These are phyloP conservation scores for Diaporthe destruens DNA, from an alignment of 2,329 filamentous ascomycete species.

Conservation along the genomic window DNA sequence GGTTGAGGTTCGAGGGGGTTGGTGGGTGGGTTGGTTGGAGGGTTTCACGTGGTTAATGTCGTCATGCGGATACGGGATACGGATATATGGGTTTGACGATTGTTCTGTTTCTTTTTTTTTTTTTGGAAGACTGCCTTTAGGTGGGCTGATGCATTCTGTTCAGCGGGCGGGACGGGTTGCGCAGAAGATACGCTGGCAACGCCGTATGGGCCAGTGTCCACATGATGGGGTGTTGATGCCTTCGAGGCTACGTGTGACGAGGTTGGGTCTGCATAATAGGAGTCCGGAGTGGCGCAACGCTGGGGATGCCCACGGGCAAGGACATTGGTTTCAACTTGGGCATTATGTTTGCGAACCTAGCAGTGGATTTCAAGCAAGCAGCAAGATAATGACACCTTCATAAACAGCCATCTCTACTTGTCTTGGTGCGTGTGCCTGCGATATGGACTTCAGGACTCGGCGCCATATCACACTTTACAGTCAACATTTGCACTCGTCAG, in stretches of 20 bases:
- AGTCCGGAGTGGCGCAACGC: not conserved
- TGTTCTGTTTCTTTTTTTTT: not conserved
- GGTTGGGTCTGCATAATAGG: constrained; percentile 11
- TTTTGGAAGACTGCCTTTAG: not conserved
- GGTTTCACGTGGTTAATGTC: not conserved
- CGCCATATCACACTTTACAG: too few species aligned
- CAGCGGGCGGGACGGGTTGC: not conserved
- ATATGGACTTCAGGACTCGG: too few species aligned
- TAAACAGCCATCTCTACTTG: too few species aligned
- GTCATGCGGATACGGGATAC: not conserved
- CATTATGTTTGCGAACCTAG: not conserved
- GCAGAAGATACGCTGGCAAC: not conserved
- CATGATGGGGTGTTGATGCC: not conserved
- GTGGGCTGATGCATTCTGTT: not conserved
- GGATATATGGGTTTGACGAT: not conserved
- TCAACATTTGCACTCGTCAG: not conserved
- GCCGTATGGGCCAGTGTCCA: not conserved
- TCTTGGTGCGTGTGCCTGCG: rapidly evolving
- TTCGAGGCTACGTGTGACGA: not conserved
- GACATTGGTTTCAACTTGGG: not conserved
- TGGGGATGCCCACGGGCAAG: not conserved
- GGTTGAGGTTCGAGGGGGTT: constrained; percentile 42
- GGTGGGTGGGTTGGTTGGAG: not conserved
- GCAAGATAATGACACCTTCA: not conserved
- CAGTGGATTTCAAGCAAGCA: not conserved